phyloP scores from a whole-genome alignment of 1,139 yeast genomes.

The Taphrina wiesneri region DNA sequence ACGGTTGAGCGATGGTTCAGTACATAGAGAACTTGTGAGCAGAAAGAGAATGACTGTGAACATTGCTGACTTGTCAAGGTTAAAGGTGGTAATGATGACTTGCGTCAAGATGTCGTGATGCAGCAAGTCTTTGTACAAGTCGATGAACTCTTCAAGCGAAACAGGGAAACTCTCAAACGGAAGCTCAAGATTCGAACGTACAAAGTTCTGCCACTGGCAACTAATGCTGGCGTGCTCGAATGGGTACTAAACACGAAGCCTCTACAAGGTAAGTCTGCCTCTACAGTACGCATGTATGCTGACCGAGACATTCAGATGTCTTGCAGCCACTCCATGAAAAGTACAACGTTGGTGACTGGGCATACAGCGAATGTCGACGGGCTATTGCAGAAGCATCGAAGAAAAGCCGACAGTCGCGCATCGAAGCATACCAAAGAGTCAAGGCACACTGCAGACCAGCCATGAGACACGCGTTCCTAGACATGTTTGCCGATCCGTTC shows the following conservation, averaged over 20 bases:
- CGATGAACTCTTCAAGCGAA: conserved; percentile 62
- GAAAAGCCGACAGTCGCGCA: conserved; percentile 52
- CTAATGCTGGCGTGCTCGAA: conserved; percentile 83
- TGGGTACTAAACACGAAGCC: conserved; percentile 80
- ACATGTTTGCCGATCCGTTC: conserved; percentile 65
- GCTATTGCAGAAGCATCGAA: conserved; percentile 63
- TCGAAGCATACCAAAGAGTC: conserved; percentile 56
- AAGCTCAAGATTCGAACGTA: conserved; percentile 73
- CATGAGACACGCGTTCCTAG: conserved; percentile 68
- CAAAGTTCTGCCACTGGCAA: conserved; percentile 86
- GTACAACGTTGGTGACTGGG: conserved; percentile 52
- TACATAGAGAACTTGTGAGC: conserved; percentile 38
- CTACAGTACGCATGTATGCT: not conserved
- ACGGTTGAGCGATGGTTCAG: conserved; percentile 31
- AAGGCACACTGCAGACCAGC: conserved; percentile 62
- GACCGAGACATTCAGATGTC: conserved; percentile 51
- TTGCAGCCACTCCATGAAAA: conserved; percentile 59
- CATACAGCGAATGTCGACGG: conserved; percentile 61
- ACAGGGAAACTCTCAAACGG: conserved; percentile 60
- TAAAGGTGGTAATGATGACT: conserved; percentile 86
- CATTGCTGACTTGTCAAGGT: conserved; percentile 14
- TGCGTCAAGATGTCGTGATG: conserved; percentile 95
- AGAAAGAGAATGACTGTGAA: too few relatives aligned
- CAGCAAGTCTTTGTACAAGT: conserved; percentile 93
- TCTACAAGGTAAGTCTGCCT: not conserved